A percentile compares a stretch with the other conserved stretches of the same genome.
Conservation (phyloP, 148 eudicot genomes). For the Persicaria tinctoria region DNA sequence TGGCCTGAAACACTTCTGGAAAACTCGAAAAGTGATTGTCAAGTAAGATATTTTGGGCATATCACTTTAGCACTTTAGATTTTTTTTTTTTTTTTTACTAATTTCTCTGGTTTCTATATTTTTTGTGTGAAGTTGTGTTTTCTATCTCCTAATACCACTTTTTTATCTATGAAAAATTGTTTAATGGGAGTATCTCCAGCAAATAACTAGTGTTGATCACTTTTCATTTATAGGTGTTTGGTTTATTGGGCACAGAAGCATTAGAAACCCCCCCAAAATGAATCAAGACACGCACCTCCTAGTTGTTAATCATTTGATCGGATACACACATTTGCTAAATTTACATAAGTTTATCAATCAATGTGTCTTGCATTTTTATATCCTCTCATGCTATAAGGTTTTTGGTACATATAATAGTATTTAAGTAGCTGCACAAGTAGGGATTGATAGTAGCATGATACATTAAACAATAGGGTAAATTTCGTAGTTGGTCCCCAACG, state of each 20-base stretch:
- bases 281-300: background rate
- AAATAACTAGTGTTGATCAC: background rate
- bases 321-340: background rate
- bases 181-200: background rate
- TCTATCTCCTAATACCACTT: background rate
- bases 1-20: constrained; percentile 91
- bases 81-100: background rate
- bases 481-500: background rate
- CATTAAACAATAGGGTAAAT: background rate
- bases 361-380: background rate
- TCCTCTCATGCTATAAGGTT: background rate
- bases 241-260: background rate
- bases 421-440: background rate
- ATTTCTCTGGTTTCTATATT: background rate
- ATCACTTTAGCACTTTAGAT: background rate
- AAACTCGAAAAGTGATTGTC: constrained; percentile 79
- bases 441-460: background rate
- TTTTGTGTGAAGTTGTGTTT: background rate
- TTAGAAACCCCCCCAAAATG: background rate
- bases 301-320: background rate
- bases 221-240: background rate
- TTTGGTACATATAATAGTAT: background rate
- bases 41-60: constrained; percentile 45
- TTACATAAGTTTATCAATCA: background rate
- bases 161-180: background rate